A percentile compares a stretch with the other conserved stretches of the same genome.
Conservation (phyloP, 2,329 filamentous ascomycete genomes). For the Beauveria sp. region DNA sequence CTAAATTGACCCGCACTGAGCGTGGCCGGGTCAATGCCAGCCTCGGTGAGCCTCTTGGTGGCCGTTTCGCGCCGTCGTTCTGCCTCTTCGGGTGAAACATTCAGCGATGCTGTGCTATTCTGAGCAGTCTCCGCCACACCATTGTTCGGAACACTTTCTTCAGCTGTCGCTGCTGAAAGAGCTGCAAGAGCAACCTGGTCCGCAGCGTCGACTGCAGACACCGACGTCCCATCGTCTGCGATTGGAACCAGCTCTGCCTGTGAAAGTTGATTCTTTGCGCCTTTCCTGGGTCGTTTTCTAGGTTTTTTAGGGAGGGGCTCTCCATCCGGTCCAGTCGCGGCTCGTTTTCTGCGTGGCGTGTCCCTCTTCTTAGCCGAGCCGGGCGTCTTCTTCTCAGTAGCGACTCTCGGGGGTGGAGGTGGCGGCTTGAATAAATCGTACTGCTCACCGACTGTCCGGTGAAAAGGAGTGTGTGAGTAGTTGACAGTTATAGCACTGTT, state of each 20-base stretch:
- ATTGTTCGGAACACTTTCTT: background rate
- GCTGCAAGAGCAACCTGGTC: conserved; percentile 9
- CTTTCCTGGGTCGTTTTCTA: background rate
- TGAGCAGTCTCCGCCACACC: background rate
- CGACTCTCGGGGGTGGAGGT: conserved; percentile 22
- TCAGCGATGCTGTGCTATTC: conserved; percentile 19
- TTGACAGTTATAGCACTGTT: conserved; percentile 42
- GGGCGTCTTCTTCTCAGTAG: conserved; percentile 19
- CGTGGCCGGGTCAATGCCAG: conserved; percentile 43
- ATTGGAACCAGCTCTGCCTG: conserved; percentile 7
- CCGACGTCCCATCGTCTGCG: background rate
- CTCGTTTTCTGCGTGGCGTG: conserved; percentile 3
- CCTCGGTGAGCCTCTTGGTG: conserved; percentile 36
- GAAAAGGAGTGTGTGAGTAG: conserved; percentile 50
- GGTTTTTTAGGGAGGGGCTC: background rate
- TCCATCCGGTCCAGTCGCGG: background rate
- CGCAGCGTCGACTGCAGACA: background rate
- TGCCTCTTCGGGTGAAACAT: conserved; percentile 37
- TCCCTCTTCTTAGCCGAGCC: conserved; percentile 6
- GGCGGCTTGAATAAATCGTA: conserved; percentile 39
- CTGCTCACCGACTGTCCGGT: conserved; percentile 46
- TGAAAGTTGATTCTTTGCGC: conserved; percentile 7
- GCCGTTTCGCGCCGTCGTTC: conserved; percentile 43
- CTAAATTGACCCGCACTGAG: conserved; percentile 49
- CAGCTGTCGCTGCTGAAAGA: background rate